Evolutionary conservation across 305 asterid species (phyloP).

Genomic region (Plantago rigida): DNA sequence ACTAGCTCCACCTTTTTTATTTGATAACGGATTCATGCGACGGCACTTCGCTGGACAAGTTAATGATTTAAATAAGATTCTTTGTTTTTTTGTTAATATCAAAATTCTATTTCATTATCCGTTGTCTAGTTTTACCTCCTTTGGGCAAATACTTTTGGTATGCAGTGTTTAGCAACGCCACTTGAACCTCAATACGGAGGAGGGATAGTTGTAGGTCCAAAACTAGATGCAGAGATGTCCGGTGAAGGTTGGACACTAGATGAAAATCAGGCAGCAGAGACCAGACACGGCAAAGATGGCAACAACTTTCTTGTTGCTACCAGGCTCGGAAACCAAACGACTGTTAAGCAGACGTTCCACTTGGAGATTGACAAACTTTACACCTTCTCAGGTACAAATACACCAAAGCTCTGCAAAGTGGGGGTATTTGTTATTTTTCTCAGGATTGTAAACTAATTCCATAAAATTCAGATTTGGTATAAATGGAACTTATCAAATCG

Average conservation of each 20-base stretch:
- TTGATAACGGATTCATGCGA: too few species aligned
- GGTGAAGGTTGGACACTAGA: conserved; percentile 10
- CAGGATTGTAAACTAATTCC: too few species aligned
- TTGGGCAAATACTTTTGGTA: background rate
- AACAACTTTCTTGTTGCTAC: conserved; percentile 22
- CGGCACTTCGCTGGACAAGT: too few species aligned
- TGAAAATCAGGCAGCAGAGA: conserved; percentile 15
- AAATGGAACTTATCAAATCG: too few species aligned
- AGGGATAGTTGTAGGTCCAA: conserved; percentile 20
- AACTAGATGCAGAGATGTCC: background rate
- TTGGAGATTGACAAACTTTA: conserved; percentile 11
- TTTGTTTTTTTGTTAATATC: too few species aligned
- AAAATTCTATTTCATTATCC: too few species aligned
- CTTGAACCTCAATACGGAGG: conserved; percentile 23
- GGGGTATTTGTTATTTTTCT: too few species aligned
- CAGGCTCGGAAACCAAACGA: background rate
- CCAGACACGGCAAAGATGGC: conserved; percentile 5
- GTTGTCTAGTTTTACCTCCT: too few species aligned
- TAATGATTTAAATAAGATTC: too few species aligned
- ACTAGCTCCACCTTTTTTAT: too few species aligned
- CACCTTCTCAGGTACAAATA: conserved; percentile 8
- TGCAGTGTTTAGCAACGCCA: conserved; percentile 23
- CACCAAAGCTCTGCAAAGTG: background rate
- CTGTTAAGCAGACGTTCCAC: conserved; percentile 3
- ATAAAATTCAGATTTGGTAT: too few species aligned